Percentiles rank a stretch among this genome's conserved stretches.
phyloP scores from a whole-genome alignment of 148 eudicot species.

The Camellia sinensis region DNA sequence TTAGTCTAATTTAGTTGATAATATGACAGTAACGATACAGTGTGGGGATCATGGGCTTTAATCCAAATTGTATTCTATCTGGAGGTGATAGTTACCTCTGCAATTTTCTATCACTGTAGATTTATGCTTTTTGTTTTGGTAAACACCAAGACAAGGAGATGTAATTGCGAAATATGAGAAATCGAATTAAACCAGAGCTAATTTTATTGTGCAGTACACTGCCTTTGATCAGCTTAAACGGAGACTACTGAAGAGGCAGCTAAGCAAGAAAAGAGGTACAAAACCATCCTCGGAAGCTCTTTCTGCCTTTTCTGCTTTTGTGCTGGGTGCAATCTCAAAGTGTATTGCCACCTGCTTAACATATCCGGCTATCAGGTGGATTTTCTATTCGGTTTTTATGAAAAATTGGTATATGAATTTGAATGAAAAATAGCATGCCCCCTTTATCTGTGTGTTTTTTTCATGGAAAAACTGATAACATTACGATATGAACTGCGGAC shows the following conservation, averaged over 20 bases:
- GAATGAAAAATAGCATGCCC: neutral
- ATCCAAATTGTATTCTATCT: neutral
- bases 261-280: slow-evolving; percentile 26
- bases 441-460: neutral
- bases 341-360: slow-evolving; percentile 86
- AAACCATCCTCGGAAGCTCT: slow-evolving; percentile 61
- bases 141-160: neutral
- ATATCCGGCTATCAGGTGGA: slow-evolving; percentile 87
- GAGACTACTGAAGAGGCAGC: slow-evolving; percentile 44
- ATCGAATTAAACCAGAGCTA: slow-evolving; percentile 5
- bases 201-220: slow-evolving; percentile 58
- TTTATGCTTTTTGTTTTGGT: neutral
- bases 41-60: neutral
- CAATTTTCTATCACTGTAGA: neutral
- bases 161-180: neutral
- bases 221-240: slow-evolving; percentile 89
- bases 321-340: slow-evolving; percentile 88
- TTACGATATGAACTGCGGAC: slow-evolving; percentile 14
- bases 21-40: too few relatives aligned
- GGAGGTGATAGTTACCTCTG: neutral
- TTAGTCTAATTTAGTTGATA: too few relatives aligned
- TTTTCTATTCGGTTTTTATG: neutral
- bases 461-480: neutral
- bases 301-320: slow-evolving; percentile 81
- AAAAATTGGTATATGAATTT: neutral